These are phyloP conservation scores for Aspergillus sp. DNA, from an alignment of 2,329 filamentous ascomycete genomes.

Conservation along the genomic window DNA sequence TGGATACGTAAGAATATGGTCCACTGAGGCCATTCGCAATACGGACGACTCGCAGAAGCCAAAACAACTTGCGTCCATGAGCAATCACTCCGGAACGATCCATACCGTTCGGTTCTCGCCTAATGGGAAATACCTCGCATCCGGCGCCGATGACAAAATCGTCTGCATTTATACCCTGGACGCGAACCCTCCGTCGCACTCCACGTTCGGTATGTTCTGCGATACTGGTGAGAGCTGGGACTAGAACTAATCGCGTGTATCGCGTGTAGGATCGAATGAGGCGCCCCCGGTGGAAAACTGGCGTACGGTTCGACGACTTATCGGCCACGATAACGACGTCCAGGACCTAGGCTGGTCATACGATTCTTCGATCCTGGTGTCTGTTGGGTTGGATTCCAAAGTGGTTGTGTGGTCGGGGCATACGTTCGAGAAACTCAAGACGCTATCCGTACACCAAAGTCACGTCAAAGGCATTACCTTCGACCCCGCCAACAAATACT, in stretches of 20 bases:
- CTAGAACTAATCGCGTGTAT: no score
- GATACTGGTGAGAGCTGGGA: no score
- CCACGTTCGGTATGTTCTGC: conserved; percentile 68
- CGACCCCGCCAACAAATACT: conserved; percentile 98
- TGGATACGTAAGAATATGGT: conserved; percentile 97
- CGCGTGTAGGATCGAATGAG: conserved; percentile 68
- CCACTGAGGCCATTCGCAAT: conserved; percentile 86
- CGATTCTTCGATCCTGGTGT: conserved; percentile 93
- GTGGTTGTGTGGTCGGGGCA: conserved; percentile 97
- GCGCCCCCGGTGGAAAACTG: conserved; percentile 94
- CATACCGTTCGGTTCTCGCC: conserved; percentile 96
- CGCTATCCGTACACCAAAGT: conserved; percentile 85
- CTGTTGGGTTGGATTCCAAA: conserved; percentile 94
- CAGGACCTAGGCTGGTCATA: conserved; percentile 97
- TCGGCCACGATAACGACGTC: conserved; percentile 97
- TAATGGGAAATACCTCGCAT: conserved; percentile 91
- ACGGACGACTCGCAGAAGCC: conserved; percentile 72
- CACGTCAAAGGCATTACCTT: conserved; percentile 99
- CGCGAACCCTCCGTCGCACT: conserved; percentile 71
- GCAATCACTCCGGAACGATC: conserved; percentile 95
- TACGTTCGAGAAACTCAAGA: conserved; percentile 97
- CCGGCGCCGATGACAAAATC: conserved; percentile 97
- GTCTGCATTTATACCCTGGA: conserved; percentile 96
- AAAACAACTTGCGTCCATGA: conserved; percentile 95
- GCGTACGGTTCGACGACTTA: conserved; percentile 89